Evolutionary conservation across 805 yeast species (phyloP).

Genomic region (Tetrapisispora nanseiensis): DNA sequence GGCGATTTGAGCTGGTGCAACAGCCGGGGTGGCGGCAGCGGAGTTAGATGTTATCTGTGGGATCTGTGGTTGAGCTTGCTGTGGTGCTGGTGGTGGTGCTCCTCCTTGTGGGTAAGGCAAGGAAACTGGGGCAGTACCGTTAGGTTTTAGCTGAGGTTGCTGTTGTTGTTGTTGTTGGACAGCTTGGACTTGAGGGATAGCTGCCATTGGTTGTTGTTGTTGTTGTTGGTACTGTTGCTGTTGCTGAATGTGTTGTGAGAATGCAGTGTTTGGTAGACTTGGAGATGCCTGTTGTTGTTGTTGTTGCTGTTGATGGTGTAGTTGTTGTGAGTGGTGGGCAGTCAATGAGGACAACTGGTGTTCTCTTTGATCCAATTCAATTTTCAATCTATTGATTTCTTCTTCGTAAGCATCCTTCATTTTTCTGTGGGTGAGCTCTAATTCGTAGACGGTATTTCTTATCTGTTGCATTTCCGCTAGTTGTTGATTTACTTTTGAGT

Average conservation of each 20-base stretch:
- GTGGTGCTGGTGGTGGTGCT: neutral
- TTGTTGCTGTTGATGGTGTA: conserved; percentile 26
- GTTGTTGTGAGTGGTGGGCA: conserved; percentile 35
- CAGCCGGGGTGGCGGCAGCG: conserved; percentile 5
- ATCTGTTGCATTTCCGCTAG: conserved; percentile 88
- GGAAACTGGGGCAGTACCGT: neutral
- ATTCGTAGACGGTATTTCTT: conserved; percentile 84
- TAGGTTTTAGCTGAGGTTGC: conserved; percentile 8
- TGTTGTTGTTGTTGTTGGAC: conserved; percentile 8
- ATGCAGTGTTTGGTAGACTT: neutral
- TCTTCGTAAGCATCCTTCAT: conserved; percentile 94
- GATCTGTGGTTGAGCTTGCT: neutral
- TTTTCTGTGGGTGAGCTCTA: conserved; percentile 86
- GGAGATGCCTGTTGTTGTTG: conserved; percentile 17
- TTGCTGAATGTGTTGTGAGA: conserved; percentile 1
- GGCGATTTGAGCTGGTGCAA: conserved; percentile 8
- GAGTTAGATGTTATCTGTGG: conserved; percentile 7
- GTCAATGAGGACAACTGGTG: conserved; percentile 36
- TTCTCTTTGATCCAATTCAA: conserved; percentile 76
- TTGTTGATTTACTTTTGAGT: conserved; percentile 81
- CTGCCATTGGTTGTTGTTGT: conserved; percentile 15
- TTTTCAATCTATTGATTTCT: conserved; percentile 75
- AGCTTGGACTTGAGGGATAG: conserved; percentile 10
- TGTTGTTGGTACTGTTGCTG: conserved; percentile 14
- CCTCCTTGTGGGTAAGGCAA: neutral